These are phyloP conservation scores for Pestalotiopsis sp. DNA, from an alignment of 2,329 filamentous ascomycete genomes.

Conservation along the genomic window DNA sequence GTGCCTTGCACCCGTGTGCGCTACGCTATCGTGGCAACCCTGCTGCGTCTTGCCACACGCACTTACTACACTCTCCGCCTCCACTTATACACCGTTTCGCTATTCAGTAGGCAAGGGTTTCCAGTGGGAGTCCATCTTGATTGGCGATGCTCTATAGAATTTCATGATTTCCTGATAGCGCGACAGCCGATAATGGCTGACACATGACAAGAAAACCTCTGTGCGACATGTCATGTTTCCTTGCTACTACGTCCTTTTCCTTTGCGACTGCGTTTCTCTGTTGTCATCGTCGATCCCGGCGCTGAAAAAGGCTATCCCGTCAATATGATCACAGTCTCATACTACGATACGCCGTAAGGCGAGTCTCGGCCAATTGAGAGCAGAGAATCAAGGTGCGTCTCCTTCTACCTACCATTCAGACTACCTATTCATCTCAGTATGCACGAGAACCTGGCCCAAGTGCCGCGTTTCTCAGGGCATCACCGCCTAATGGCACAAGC, in stretches of 20 bases:
- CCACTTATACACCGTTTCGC: neutral
- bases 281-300: neutral
- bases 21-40: conserved; percentile 8
- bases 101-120: neutral
- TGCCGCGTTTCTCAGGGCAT: neutral
- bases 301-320: neutral
- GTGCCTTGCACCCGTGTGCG: conserved; percentile 1
- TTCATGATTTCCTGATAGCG: conserved; percentile 9
- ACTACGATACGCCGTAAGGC: neutral
- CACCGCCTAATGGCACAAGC: neutral
- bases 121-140: neutral
- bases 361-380: neutral
- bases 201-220: conserved; percentile 1
- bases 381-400: neutral
- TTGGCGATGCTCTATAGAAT: neutral
- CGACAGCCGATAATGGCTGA: conserved; percentile 5
- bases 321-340: neutral
- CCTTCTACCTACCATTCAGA: neutral
- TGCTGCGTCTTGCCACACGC: conserved; percentile 5
- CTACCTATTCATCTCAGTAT: neutral
- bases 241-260: neutral
- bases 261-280: neutral
- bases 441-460: neutral
- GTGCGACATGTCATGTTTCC: neutral
- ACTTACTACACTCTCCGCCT: neutral